These are phyloP conservation scores for Aureobasidium uvarum DNA, from an alignment of 2,329 filamentous ascomycete species.

Conservation along the genomic window DNA sequence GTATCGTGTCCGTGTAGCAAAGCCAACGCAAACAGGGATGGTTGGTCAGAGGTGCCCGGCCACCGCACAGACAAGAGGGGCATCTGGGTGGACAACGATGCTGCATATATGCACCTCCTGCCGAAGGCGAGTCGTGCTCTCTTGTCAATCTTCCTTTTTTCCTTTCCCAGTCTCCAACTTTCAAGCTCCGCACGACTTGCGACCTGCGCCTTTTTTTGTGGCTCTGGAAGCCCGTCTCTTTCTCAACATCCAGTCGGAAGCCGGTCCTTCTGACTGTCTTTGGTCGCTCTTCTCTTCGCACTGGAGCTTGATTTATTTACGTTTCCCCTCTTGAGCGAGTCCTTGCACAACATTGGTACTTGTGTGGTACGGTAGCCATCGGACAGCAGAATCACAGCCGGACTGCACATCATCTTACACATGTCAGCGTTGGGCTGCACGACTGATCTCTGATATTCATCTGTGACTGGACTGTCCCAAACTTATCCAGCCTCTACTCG, in stretches of 20 bases:
- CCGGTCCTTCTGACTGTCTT: slow-evolving; percentile 20
- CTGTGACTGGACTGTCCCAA: background rate
- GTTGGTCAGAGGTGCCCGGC: slow-evolving; percentile 10
- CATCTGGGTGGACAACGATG: slow-evolving; percentile 12
- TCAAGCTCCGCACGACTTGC: slow-evolving; percentile 19
- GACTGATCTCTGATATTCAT: slow-evolving; percentile 6
- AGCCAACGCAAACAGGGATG: slow-evolving; percentile 16
- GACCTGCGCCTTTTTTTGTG: slow-evolving; percentile 6
- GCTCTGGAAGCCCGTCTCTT: slow-evolving; percentile 25
- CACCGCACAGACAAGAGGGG: slow-evolving; percentile 21
- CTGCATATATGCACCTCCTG: slow-evolving; percentile 23
- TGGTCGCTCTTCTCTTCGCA: slow-evolving; percentile 6
- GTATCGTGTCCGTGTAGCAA: background rate
- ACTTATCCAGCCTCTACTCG: background rate
- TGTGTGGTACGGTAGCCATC: slow-evolving; percentile 1
- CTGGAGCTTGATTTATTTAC: background rate
- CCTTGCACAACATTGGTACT: slow-evolving; percentile 4
- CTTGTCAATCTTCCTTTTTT: slow-evolving; percentile 12
- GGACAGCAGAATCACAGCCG: slow-evolving; percentile 15
- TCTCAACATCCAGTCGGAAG: slow-evolving; percentile 12
- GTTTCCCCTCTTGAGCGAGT: background rate
- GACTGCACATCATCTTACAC: slow-evolving; percentile 10
- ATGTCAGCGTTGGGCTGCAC: slow-evolving; percentile 24
- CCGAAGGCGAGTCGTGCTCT: slow-evolving; percentile 14
- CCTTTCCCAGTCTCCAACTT: slow-evolving; percentile 8